Conservation (phyloP, 805 yeast genomes). For the Brettanomyces anomalus region DNA sequence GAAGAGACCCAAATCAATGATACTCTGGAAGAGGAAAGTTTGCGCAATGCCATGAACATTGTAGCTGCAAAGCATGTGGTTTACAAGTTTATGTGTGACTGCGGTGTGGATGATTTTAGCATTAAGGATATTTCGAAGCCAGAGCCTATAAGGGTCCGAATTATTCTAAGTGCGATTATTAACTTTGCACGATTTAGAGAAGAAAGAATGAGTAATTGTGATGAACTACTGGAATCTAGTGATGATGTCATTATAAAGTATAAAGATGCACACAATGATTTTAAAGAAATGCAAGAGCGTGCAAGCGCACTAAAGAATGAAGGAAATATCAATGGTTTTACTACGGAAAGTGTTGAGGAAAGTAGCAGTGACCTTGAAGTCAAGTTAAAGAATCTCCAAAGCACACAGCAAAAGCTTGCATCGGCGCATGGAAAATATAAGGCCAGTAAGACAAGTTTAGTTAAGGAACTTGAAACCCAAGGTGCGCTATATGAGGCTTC, state of each 20-base stretch:
- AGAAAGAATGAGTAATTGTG: slow-evolving; percentile 63
- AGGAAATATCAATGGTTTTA: slow-evolving; percentile 18
- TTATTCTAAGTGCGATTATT: slow-evolving; percentile 73
- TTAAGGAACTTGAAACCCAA: slow-evolving; percentile 52
- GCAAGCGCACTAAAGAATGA: slow-evolving; percentile 11
- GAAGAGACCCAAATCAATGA: slow-evolving; percentile 14
- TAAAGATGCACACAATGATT: slow-evolving; percentile 33
- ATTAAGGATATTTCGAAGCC: slow-evolving; percentile 71
- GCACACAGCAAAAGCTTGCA: slow-evolving; percentile 52
- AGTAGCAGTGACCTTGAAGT: slow-evolving; percentile 50
- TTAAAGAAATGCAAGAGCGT: slow-evolving; percentile 27
- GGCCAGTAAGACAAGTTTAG: slow-evolving; percentile 47
- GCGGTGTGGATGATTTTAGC: slow-evolving; percentile 73
- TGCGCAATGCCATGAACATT: slow-evolving; percentile 35
- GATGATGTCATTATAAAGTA: slow-evolving; percentile 40
- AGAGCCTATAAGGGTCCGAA: slow-evolving; percentile 53
- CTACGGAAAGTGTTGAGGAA: slow-evolving; percentile 34
- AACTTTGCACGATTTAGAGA: slow-evolving; percentile 82
- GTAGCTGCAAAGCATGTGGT: slow-evolving; percentile 53
- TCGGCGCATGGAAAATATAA: slow-evolving; percentile 57
- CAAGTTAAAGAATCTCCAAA: slow-evolving; percentile 52
- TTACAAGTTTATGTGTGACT: slow-evolving; percentile 52
- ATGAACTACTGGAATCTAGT: slow-evolving; percentile 46
- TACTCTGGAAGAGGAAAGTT: slow-evolving; percentile 5
- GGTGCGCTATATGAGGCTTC: slow-evolving; percentile 48